Conservation (phyloP, 2,329 filamentous ascomycete genomes). For the Rugonectria rugulosa region DNA sequence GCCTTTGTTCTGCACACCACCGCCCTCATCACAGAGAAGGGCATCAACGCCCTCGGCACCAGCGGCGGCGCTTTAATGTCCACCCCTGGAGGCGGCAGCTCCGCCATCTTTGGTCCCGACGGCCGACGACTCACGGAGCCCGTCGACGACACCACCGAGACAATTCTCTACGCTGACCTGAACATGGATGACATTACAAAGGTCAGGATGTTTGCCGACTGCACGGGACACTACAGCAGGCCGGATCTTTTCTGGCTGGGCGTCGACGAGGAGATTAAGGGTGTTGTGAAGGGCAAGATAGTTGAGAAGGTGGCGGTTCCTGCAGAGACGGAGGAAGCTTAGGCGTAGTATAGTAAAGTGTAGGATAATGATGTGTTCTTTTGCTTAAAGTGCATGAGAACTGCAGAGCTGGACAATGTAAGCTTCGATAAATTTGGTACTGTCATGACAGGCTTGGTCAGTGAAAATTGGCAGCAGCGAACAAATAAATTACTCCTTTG, state of each 20-base stretch:
- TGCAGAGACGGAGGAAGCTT: no score
- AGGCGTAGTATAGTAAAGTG: no score
- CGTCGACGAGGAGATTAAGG: neutral
- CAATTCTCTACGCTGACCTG: constrained; percentile 3
- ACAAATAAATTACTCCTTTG: no score
- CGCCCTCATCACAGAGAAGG: constrained; percentile 1
- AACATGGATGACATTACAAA: constrained; percentile 6
- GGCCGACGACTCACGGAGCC: constrained; percentile 7
- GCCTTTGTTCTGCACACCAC: constrained; percentile 14
- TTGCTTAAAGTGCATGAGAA: no score
- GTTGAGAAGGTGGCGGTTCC: no score
- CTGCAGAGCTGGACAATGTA: no score
- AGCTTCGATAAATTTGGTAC: no score
- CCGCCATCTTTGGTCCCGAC: constrained; percentile 12
- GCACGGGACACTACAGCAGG: constrained; percentile 9
- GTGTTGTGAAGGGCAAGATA: no score
- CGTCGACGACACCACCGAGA: neutral
- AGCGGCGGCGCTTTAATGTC: neutral
- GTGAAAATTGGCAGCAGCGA: no score
- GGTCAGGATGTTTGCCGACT: constrained; percentile 2
- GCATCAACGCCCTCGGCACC: constrained; percentile 1
- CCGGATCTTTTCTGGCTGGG: constrained; percentile 18
- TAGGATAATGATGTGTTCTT: no score
- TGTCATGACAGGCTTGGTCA: no score
- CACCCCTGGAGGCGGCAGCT: constrained; percentile 7